These are phyloP conservation scores for Russula brevipes DNA, from an alignment of 768 basidiomycete species.

Conservation along the genomic window DNA sequence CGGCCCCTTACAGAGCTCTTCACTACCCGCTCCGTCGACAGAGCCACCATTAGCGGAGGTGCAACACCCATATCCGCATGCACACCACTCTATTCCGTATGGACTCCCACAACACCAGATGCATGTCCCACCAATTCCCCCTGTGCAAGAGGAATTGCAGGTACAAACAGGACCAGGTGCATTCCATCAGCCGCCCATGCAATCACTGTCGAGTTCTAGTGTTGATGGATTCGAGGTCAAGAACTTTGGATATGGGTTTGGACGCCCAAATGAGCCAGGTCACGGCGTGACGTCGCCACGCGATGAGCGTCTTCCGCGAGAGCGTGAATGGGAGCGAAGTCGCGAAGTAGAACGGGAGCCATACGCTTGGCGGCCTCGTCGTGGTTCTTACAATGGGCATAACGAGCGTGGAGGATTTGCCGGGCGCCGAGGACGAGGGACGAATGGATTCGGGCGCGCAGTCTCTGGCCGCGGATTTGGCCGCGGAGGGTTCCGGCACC, in stretches of 20 bases:
- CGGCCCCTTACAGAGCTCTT: constrained; percentile 11
- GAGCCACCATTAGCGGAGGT: constrained; percentile 16
- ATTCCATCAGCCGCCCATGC: constrained; percentile 17
- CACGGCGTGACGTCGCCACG: constrained; percentile 32
- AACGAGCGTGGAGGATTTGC: constrained; percentile 21
- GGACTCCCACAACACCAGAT: constrained; percentile 12
- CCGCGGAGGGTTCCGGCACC: constrained; percentile 15
- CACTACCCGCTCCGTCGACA: background rate
- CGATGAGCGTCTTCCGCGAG: constrained; percentile 30
- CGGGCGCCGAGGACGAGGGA: constrained; percentile 24
- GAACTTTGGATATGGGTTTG: constrained; percentile 63
- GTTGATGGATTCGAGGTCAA: constrained; percentile 50
- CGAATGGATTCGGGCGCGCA: constrained; percentile 32
- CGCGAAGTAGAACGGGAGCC: constrained; percentile 25
- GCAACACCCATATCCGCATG: constrained; percentile 12
- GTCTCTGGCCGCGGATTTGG: constrained; percentile 14
- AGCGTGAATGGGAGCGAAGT: constrained; percentile 33
- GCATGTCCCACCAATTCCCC: constrained; percentile 7
- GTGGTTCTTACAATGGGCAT: constrained; percentile 32
- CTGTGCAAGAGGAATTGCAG: constrained; percentile 15
- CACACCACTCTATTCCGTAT: constrained; percentile 14
- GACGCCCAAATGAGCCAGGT: constrained; percentile 38
- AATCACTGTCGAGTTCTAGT: constrained; percentile 16
- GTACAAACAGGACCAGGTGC: constrained; percentile 19
- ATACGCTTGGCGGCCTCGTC: constrained; percentile 30